Percentiles rank a stretch among this genome's conserved stretches.
Evolutionary conservation across 169 alveolate genomes (phyloP).

Genomic region (Eimeria zaria): DNA sequence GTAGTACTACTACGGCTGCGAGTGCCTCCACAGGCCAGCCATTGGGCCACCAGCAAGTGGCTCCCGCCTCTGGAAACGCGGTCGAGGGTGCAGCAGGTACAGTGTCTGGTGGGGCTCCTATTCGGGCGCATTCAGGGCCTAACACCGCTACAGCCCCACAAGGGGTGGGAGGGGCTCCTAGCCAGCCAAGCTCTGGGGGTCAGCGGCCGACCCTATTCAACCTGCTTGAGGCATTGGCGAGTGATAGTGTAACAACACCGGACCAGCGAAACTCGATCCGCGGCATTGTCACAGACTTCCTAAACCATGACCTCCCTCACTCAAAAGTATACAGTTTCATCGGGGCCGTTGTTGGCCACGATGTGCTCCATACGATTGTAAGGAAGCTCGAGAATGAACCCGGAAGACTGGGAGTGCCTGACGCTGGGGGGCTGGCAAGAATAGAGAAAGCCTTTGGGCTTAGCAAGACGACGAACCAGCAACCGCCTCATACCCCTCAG

Average conservation of each 20-base stretch:
- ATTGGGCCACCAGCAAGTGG: constrained; percentile 29
- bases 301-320: constrained; percentile 93
- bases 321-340: constrained; percentile 94
- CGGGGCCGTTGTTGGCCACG: constrained; percentile 95
- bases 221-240: constrained; percentile 92
- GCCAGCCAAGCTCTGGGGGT: constrained; percentile 40
- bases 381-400: constrained; percentile 92
- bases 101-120: constrained; percentile 16
- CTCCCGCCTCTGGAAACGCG: constrained; percentile 21
- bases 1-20: neutral
- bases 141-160: constrained; percentile 22
- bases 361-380: constrained; percentile 91
- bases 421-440: constrained; percentile 92
- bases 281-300: constrained; percentile 93
- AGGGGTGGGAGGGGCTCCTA: constrained; percentile 29
- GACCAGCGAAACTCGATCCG: constrained; percentile 95
- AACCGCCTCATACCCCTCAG: constrained; percentile 20
- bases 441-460: constrained; percentile 93
- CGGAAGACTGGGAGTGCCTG: constrained; percentile 91
- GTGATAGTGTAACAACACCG: constrained; percentile 94
- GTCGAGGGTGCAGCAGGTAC: neutral
- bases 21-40: constrained; percentile 29
- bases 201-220: constrained; percentile 94
- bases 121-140: constrained; percentile 53
- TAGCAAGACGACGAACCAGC: constrained; percentile 89